Evolutionary conservation across 2,329 filamentous ascomycete genomes (phyloP).

Genomic region (Scedosporium apiospermum): DNA sequence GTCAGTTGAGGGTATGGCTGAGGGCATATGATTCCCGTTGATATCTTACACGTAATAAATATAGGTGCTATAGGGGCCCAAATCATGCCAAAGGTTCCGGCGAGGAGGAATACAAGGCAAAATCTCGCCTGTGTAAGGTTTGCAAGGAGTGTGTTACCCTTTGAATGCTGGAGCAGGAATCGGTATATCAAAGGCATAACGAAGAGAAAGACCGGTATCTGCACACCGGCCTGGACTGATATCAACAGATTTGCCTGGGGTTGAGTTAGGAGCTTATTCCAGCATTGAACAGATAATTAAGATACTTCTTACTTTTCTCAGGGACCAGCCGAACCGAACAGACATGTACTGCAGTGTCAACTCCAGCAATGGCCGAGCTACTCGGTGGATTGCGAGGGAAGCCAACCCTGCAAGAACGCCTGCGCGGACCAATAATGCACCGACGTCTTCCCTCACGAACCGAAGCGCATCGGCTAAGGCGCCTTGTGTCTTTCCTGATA

Average conservation of each 20-base stretch:
- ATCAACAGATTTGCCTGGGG: constrained; percentile 8
- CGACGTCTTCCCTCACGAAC: constrained; percentile 8
- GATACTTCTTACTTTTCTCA: constrained; percentile 8
- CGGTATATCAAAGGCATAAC: not conserved
- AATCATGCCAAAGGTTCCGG: constrained; percentile 7
- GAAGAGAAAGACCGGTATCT: constrained; percentile 8
- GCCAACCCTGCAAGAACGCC: constrained; percentile 5
- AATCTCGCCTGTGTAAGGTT: constrained; percentile 6
- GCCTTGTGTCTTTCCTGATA: not conserved
- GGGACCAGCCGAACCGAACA: constrained; percentile 8
- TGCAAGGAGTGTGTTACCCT: constrained; percentile 2
- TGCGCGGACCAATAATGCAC: not conserved
- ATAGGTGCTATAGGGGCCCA: constrained; percentile 2
- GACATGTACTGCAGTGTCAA: constrained; percentile 10
- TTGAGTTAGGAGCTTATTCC: not conserved
- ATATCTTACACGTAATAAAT: constrained; percentile 6
- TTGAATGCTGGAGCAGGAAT: constrained; percentile 2
- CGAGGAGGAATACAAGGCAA: constrained; percentile 4
- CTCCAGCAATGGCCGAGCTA: constrained; percentile 7
- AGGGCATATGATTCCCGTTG: not conserved
- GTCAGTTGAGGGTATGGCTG: not conserved
- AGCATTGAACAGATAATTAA: not conserved
- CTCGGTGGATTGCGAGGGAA: constrained; percentile 1
- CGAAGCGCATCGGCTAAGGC: not conserved
- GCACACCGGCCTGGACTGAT: constrained; percentile 9